Base-by-base conservation (phyloP, 176 grass and related monocot genomes). In the Stipa capillata region DNA sequence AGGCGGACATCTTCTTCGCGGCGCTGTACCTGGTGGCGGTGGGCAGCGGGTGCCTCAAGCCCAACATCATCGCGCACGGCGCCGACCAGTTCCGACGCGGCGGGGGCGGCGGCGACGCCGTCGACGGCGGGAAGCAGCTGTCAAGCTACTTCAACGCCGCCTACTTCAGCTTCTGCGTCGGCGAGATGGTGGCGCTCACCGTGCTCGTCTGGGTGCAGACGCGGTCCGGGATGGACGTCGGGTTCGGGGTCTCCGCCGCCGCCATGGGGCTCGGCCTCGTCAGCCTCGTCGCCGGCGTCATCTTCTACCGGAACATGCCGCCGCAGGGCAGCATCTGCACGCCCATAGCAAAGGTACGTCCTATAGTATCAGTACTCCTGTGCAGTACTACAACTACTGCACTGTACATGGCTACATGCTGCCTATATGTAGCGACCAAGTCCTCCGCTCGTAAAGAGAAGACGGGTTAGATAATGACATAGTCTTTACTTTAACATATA, bases 251-350 rank as follows among this genome's bases (percentile, higher is more conserved):
- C 44, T 97, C 90, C 0, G 87, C 93, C 4, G 90, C 64, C 10
- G 85, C 85, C 74, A 92, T 97, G 93, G 93, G 67, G 9, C 6
- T 86, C 70, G 85, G 70, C 0, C 90, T 97, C 7, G 8, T 76
- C 52, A 54, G 85, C 80, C 88, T 97, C 73, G 81, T 92, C 64
- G 81, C 83, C 57, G 93, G 93, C 27, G 69, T 84, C 35, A 43
- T 49, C 40, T 97, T 92, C 78, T 97, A 97, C 75, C 69, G 93
- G 24, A 97, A 97, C 87, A 97, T 82, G 58, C 87, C 87, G 56
- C 93, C 93, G 12, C 93, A 92, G 80, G 93, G 93, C 53, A 97
- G 93, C 87, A 97, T 97, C 73, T 92, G 92, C 83, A 97, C 70
- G 61, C 87, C 93, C 18, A 88, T 88, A 27, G 69, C 85, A 24